Evolutionary conservation across 345 rosid species (phyloP).

Genomic region (Laguncularia racemosa): DNA sequence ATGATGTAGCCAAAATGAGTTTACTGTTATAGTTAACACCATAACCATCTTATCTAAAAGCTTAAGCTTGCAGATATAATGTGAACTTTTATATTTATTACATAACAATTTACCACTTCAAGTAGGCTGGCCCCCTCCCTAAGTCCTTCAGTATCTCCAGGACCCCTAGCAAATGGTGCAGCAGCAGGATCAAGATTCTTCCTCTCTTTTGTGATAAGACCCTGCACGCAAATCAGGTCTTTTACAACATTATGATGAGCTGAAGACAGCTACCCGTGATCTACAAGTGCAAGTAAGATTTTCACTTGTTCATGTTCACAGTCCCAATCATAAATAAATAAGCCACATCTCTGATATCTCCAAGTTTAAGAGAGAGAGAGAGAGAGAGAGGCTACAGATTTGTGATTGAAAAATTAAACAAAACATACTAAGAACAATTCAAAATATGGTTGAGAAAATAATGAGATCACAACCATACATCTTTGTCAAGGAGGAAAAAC

Average conservation of each 20-base stretch:
- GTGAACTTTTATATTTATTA: too few species aligned
- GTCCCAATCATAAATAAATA: too few species aligned
- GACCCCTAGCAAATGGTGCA: conserved; percentile 72
- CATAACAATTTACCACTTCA: conserved; percentile 96
- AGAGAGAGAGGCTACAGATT: not conserved
- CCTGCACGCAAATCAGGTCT: conserved; percentile 34
- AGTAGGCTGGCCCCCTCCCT: conserved; percentile 74
- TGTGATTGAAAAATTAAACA: not conserved
- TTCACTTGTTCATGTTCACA: too few species aligned
- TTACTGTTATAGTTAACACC: too few species aligned
- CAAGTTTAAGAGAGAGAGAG: not conserved
- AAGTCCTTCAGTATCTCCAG: conserved; percentile 52
- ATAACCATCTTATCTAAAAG: too few species aligned
- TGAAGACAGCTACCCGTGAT: too few species aligned
- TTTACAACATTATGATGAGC: too few species aligned
- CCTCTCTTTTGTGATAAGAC: conserved; percentile 89
- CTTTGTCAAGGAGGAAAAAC: conserved; percentile 84
- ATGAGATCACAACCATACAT: conserved; percentile 39
- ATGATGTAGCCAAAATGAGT: conserved; percentile 9
- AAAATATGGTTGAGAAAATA: conserved; percentile 2
- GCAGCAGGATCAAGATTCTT: conserved; percentile 82
- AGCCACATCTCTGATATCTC: too few species aligned
- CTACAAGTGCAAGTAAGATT: too few species aligned
- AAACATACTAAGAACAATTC: not conserved
- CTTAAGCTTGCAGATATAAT: too few species aligned